Conservation (phyloP, 2,329 filamentous ascomycete genomes). For the Arthrobotrys sphaeroides region DNA sequence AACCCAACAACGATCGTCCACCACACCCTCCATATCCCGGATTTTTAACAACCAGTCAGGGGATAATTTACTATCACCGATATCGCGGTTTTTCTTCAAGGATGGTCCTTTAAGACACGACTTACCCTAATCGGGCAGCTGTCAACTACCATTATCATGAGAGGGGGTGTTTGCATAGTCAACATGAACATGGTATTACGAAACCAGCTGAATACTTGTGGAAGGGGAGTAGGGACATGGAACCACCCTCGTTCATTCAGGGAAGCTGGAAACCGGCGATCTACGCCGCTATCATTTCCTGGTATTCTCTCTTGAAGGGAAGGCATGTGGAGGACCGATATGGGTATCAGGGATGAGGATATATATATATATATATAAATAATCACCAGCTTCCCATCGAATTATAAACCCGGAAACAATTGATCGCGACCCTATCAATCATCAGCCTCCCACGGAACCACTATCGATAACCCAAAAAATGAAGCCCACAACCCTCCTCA, state of each 20-base stretch:
- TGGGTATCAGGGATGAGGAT: too few relatives aligned
- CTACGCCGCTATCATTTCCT: constrained; percentile 23
- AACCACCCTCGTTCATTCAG: neutral
- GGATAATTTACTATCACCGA: neutral
- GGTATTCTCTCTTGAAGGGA: constrained; percentile 7
- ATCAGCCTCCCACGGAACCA: neutral
- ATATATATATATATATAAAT: too few relatives aligned
- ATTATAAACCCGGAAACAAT: constrained; percentile 7
- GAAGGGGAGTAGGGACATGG: neutral
- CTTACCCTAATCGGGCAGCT: constrained; percentile 33
- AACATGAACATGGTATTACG: neutral
- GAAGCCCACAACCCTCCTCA: constrained; percentile 45
- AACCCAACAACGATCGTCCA: neutral
- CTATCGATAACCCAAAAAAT: constrained; percentile 32
- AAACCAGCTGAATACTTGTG: neutral
- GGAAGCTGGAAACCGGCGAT: constrained; percentile 31
- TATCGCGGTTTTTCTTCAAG: too few relatives aligned
- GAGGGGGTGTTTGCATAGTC: constrained; percentile 12
- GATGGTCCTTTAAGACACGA: constrained; percentile 13
- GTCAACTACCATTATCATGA: constrained; percentile 25
- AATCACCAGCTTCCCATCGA: neutral
- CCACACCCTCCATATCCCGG: neutral
- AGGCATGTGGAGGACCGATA: neutral
- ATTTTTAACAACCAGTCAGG: neutral
- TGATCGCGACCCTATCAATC: neutral